Percentiles rank a stretch among this genome's conserved stretches.
Evolutionary conservation across 139 green algal genomes (phyloP).

Genomic region (Coelastrella sp.): DNA sequence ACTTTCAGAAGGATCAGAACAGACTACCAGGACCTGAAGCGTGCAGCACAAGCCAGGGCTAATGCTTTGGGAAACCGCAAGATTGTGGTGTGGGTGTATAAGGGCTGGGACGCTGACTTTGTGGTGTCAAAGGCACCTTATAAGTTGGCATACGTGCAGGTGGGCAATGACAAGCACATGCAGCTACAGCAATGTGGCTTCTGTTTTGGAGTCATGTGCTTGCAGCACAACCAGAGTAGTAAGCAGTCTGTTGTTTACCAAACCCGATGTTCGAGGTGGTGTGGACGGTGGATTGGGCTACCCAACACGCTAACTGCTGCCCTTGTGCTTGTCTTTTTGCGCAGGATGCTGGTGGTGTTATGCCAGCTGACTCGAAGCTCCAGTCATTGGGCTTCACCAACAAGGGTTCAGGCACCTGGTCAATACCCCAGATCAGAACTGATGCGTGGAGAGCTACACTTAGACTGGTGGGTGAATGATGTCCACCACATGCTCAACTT

Average conservation of each 20-base stretch:
- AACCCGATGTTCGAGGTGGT: too few species aligned
- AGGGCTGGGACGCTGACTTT: conserved; percentile 8
- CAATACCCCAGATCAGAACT: background rate
- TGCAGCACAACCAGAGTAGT: too few species aligned
- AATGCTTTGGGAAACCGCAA: background rate
- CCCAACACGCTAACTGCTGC: background rate
- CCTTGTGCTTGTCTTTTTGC: background rate
- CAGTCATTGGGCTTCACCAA: background rate
- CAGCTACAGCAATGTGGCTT: background rate
- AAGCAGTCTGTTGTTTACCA: too few species aligned
- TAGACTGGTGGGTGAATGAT: background rate
- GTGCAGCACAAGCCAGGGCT: background rate
- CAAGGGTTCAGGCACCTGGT: background rate
- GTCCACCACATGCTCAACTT: too few species aligned
- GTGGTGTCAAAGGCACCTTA: conserved; percentile 27
- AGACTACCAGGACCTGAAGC: background rate
- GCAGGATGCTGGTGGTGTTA: conserved; percentile 29
- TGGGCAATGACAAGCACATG: background rate
- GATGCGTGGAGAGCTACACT: background rate
- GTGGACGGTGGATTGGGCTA: background rate
- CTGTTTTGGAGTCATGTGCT: too few species aligned
- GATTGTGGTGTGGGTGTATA: conserved; percentile 15
- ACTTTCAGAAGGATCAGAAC: conserved; percentile 58
- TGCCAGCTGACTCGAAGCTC: background rate
- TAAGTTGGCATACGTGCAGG: conserved; percentile 14